Conservation (phyloP, 1,284 basidiomycete genomes). For the Ustilago crameri region DNA sequence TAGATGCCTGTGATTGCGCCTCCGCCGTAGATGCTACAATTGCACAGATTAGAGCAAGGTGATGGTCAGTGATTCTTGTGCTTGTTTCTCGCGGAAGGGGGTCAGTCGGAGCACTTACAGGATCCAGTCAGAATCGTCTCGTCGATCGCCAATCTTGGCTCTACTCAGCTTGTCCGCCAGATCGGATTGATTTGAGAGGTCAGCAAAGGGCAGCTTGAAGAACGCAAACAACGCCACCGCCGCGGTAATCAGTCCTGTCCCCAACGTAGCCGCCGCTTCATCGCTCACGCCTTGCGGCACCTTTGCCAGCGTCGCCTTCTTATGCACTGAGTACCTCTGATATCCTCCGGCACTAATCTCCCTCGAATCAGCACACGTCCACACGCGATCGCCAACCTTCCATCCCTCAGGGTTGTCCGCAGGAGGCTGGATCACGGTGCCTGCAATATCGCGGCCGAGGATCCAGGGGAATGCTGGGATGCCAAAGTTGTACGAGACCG, state of each 20-base stretch:
- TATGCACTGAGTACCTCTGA: slow-evolving; percentile 48
- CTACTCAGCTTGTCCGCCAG: not conserved
- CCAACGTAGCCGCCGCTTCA: slow-evolving; percentile 56
- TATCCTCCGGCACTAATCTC: slow-evolving; percentile 54
- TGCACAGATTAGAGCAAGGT: not conserved
- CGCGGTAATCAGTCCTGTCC: slow-evolving; percentile 66
- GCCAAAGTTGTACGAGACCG: slow-evolving; percentile 58
- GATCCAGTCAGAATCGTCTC: slow-evolving; percentile 28
- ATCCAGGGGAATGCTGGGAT: slow-evolving; percentile 64
- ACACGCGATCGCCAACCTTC: slow-evolving; percentile 70
- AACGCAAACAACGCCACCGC: slow-evolving; percentile 57
- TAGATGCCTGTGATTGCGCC: slow-evolving; percentile 62
- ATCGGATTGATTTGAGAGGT: not conserved
- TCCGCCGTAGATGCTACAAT: slow-evolving; percentile 54
- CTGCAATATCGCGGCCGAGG: slow-evolving; percentile 71
- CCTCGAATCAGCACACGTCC: slow-evolving; percentile 61
- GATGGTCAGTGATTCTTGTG: too few species aligned
- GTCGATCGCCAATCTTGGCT: not conserved
- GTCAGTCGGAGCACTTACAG: slow-evolving; percentile 24
- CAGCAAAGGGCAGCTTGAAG: slow-evolving; percentile 31
- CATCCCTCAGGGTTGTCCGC: slow-evolving; percentile 68
- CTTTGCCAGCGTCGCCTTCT: slow-evolving; percentile 40
- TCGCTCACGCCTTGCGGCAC: slow-evolving; percentile 34
- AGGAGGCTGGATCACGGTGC: slow-evolving; percentile 70
- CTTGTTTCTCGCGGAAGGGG: too few species aligned